Base-by-base conservation (phyloP, 352 stramenopile genomes). In the Globisporangium carolinianum region DNA sequence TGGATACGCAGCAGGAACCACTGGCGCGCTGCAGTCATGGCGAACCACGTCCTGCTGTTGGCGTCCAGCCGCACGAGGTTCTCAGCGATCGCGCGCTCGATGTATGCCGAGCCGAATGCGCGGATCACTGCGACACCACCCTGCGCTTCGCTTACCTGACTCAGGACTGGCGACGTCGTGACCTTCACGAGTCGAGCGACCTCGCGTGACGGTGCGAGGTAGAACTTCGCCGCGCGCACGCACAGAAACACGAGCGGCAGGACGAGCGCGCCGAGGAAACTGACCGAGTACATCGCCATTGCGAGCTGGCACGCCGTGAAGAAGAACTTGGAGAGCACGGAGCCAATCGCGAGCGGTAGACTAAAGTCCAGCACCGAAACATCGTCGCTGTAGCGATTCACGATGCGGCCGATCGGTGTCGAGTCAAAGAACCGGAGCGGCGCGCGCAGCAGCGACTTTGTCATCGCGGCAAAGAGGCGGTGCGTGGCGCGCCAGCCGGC, bases 361-460 rank as follows among this genome's bases (percentile, higher is more conserved):
- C 24, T 32, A 32, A 32, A 32, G 24, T 53, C 85, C 73, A 1
- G 81, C 75, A 3, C 69, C 48, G 2, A 86, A 54, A 97, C 93
- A 65, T 97, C 87, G 4, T 68, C 77, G n/a, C 73, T 71, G 71
- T 95, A 97, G n/a, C 89, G 75, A 55, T 92, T 94, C 6, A 96
- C 54, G 42, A 97, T 84, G 42, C 85, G 68, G 0, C 84, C 86
- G 17, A 89, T 62, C 1, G 87, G 87, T 55, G 91, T 95, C 1
- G 75, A 81, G 65, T 97, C 87, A 65, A 96, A 97, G 65, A 96
- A 97, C 7, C 77, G 55, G 55, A 96, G 75, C 8, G 86, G 83
- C 35, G 89, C 84, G 35, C 65, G 61, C n/a, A 97, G 65, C 11
- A 96, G 77, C 5, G 71, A 76, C 14, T 79, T 61, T 6, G 83